Percentiles rank a stretch among this genome's conserved stretches.
Conservation (phyloP, 176 grass and related monocot species). For the Triticum monococcum region DNA sequence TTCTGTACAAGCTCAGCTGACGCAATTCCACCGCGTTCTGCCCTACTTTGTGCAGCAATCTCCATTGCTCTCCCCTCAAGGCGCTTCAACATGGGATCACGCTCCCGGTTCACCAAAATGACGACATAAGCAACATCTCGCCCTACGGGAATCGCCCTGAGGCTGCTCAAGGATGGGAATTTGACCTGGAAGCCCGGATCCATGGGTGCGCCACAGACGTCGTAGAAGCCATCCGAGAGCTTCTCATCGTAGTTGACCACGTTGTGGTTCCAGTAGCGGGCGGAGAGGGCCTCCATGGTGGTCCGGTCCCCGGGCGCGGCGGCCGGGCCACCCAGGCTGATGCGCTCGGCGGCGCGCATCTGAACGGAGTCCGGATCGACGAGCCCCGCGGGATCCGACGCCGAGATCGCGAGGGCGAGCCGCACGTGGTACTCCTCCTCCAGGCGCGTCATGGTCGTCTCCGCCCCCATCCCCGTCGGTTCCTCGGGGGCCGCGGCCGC, state of each 20-base stretch:
- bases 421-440: constrained; percentile 97
- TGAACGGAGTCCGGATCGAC: constrained; percentile 94
- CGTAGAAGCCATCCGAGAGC: constrained; percentile 83
- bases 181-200: constrained; percentile 48
- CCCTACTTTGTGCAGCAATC: constrained; percentile 44
- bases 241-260: constrained; percentile 86
- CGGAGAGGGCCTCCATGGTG: constrained; percentile 67
- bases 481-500: constrained; percentile 9
- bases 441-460: constrained; percentile 39
- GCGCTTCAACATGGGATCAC: constrained; percentile 51
- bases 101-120: constrained; percentile 57
- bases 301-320: constrained; percentile 31
- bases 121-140: constrained; percentile 42
- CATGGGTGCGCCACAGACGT: constrained; percentile 59
- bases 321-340: constrained; percentile 55
- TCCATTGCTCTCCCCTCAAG: constrained; percentile 54
- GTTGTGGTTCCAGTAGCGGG: constrained; percentile 84
- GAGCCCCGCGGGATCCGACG: constrained; percentile 76
- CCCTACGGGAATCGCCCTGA: constrained; percentile 33
- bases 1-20: constrained; percentile 59
- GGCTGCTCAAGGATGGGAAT: constrained; percentile 60
- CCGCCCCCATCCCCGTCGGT: constrained; percentile 37
- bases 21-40: constrained; percentile 2
- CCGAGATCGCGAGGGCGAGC: constrained; percentile 82
- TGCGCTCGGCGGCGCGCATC: constrained; percentile 90